Base-by-base conservation (phyloP, 1,139 yeast genomes). In the Pichia norvegensis region DNA sequence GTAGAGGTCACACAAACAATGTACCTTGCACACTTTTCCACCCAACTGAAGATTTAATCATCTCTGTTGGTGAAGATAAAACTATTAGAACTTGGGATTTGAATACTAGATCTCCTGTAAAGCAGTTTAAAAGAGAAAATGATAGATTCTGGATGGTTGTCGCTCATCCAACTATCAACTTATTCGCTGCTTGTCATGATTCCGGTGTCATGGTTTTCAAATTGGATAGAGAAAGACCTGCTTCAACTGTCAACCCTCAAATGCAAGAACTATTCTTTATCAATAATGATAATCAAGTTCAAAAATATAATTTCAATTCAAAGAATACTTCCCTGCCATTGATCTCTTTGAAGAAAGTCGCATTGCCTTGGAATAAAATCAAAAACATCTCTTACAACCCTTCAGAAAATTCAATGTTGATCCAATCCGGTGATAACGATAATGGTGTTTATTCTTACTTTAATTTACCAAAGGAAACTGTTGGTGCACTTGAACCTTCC, bases 51-150 rank as follows among this genome's bases (percentile, higher is more conserved):
- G 97, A 92, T 58, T 72, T 92, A 62, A 90, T 94, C 55, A 72
- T 94, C 46, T 90, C 97, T 23, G 95, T 90, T 41, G 83, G 95
- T 54, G 98, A 92, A 65, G 99, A 94, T 69, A 88, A 87, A 67
- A 90, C 98, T n/a, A 79, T 94, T 54, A 78, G 98, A 65, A 85
- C 92, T 29, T 94, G 98, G 98, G 98, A 94, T 65, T 74, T 92
- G 60, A 90, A 90, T 69, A 86, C 85, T 65, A 79, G 98, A 62
- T 81, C 92, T 2, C 95, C 95, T 6, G 87, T 94, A 41, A 92
- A 90, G 64, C 95, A 88, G 65, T 92, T 90, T 70, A 82, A 92
- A 67, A 82, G 97, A 63, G 97, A 92, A 57, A 76, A 81, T 58
- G 98, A 92, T 66, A 78, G 97, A 62, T 90, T 94, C 67, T 94